These are phyloP conservation scores for Pseudogymnoascus sp. DNA, from an alignment of 2,329 filamentous ascomycete species.

Conservation along the genomic window DNA sequence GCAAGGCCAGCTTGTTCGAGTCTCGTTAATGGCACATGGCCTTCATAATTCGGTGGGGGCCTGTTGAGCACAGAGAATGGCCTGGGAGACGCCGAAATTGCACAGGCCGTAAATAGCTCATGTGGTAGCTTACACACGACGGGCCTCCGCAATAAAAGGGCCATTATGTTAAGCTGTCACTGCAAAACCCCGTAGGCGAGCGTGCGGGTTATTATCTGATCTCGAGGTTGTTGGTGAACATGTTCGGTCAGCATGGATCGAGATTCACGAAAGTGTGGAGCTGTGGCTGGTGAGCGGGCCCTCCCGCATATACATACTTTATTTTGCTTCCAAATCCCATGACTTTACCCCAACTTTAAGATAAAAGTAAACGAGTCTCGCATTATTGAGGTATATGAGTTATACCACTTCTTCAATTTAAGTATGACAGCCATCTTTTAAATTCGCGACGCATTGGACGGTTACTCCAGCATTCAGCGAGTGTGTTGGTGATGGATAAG, in stretches of 20 bases:
- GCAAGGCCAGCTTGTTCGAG: constrained; percentile 68
- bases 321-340: neutral
- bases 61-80: constrained; percentile 77
- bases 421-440: neutral
- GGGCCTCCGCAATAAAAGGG: constrained; percentile 20
- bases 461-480: neutral
- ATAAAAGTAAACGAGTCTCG: neutral
- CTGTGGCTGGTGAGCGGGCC: constrained; percentile 10
- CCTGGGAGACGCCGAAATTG: constrained; percentile 26
- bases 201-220: neutral
- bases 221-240: neutral
- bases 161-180: constrained; percentile 18
- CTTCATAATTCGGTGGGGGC: constrained; percentile 77
- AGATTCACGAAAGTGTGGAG: neutral
- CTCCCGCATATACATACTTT: constrained; percentile 9
- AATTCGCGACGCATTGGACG: neutral
- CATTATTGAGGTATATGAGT: neutral
- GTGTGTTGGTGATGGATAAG: constrained; percentile 23
- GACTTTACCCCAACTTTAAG: neutral
- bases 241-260: constrained; percentile 3
- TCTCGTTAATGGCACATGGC: constrained; percentile 79
- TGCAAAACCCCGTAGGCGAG: neutral
- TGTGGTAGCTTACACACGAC: constrained; percentile 19
- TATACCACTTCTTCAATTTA: neutral
- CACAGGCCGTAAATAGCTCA: constrained; percentile 23